Percentiles rank a stretch among this genome's conserved stretches.
These are phyloP conservation scores for Jackrogersella minutella DNA, from an alignment of 495 filamentous ascomycete genomes.

Conservation along the genomic window DNA sequence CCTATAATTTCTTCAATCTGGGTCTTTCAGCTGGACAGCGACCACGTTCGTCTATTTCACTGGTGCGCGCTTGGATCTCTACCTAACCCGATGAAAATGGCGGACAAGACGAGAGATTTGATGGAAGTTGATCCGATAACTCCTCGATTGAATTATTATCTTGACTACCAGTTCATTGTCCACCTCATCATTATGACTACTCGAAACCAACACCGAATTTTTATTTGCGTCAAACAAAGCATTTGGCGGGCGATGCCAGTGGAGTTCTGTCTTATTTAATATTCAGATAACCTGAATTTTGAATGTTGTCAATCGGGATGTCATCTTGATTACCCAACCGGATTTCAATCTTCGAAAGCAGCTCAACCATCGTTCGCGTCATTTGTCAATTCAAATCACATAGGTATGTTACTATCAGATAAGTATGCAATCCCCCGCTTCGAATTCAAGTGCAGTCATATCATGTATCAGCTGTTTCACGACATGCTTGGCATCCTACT, in stretches of 20 bases:
- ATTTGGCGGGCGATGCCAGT: too few species aligned
- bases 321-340: neutral
- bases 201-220: neutral
- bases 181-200: neutral
- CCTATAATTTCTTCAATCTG: constrained; percentile 1
- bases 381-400: neutral
- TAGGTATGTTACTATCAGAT: neutral
- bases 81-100: constrained; percentile 12
- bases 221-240: neutral
- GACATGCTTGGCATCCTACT: constrained; percentile 14
- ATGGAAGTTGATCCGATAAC: constrained; percentile 5
- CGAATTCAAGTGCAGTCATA: constrained; percentile 10
- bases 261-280: neutral
- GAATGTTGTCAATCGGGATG: too few species aligned
- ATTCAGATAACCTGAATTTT: neutral
- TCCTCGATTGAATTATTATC: constrained; percentile 17
- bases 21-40: constrained; percentile 15
- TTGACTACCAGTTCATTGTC: constrained; percentile 5
- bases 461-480: constrained; percentile 21
- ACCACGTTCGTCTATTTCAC: constrained; percentile 40
- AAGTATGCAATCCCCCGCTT: constrained; percentile 13
- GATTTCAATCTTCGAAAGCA: neutral
- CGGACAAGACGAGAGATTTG: neutral
- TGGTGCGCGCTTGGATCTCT: constrained; percentile 35
- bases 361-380: neutral